Conservation (phyloP, 169 alveolate genomes). For the Cryptosporidium ubiquitum region DNA sequence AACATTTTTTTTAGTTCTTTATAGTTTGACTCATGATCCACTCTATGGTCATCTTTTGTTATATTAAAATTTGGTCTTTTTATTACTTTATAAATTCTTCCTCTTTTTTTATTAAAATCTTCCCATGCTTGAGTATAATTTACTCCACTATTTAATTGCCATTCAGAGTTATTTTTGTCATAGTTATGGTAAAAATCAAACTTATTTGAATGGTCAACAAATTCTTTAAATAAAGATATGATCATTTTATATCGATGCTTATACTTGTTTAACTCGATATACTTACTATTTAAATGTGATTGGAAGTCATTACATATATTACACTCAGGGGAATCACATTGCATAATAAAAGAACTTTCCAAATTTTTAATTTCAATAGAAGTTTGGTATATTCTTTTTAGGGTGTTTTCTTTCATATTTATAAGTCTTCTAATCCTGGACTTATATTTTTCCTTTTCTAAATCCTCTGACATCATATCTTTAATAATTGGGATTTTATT, state of each 20-base stretch:
- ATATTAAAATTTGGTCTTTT: constrained; percentile 22
- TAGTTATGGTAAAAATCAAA: not conserved
- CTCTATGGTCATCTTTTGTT: not conserved
- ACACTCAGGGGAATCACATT: constrained; percentile 43
- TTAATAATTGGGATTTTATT: not conserved
- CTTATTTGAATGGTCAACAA: constrained; percentile 49
- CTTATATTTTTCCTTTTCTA: constrained; percentile 31
- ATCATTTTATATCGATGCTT: constrained; percentile 5
- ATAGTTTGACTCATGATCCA: not conserved
- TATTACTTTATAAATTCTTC: not conserved
- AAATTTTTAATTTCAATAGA: not conserved
- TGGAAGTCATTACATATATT: constrained; percentile 30
- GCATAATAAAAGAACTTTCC: constrained; percentile 2
- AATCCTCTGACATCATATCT: constrained; percentile 5
- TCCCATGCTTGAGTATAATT: not conserved
- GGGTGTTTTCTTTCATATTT: constrained; percentile 12
- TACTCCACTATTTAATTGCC: not conserved
- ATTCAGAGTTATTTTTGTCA: not conserved
- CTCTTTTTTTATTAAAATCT: not conserved
- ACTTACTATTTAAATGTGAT: constrained; percentile 18
- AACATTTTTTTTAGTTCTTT: constrained; percentile 10
- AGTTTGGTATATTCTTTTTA: not conserved
- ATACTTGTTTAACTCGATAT: constrained; percentile 11
- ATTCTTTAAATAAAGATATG: constrained; percentile 13
- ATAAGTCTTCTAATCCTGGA: constrained; percentile 25